Evolutionary conservation across 2,329 filamentous ascomycete species (phyloP).

Genomic region (Furcasterigmium sp.): DNA sequence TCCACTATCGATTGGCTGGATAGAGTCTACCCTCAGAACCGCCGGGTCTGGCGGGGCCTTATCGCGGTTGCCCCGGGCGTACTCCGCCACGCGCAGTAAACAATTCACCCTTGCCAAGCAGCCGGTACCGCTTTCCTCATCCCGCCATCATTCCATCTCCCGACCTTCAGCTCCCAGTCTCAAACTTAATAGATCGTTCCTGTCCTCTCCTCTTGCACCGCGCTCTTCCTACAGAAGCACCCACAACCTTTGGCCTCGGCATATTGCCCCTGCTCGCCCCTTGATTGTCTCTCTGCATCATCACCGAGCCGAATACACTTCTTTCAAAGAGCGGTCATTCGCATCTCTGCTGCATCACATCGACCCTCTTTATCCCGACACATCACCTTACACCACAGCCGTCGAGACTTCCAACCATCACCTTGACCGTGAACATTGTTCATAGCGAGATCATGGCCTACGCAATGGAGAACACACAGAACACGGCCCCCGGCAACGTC

Average conservation of each 20-base stretch:
- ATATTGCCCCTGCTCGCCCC: too few relatives aligned
- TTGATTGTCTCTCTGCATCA: too few relatives aligned
- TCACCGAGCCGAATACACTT: neutral
- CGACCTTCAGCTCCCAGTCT: neutral
- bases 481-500: conserved; percentile 57
- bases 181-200: neutral
- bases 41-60: neutral
- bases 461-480: conserved; percentile 55
- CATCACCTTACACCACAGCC: neutral
- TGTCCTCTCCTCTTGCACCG: neutral
- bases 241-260: neutral
- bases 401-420: neutral
- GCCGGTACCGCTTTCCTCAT: neutral
- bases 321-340: neutral
- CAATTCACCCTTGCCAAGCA: conserved; percentile 3
- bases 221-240: neutral
- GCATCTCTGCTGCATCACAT: too few relatives aligned
- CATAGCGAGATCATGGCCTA: conserved; percentile 32
- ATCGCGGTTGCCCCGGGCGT: conserved; percentile 4
- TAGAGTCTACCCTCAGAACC: neutral
- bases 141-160: neutral
- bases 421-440: neutral
- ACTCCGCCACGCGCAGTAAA: conserved; percentile 2
- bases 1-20: conserved; percentile 9
- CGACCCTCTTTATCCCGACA: too few relatives aligned